Evolutionary conservation across 2,329 filamentous ascomycete genomes (phyloP).

Genomic region (Anisogramma anomala): DNA sequence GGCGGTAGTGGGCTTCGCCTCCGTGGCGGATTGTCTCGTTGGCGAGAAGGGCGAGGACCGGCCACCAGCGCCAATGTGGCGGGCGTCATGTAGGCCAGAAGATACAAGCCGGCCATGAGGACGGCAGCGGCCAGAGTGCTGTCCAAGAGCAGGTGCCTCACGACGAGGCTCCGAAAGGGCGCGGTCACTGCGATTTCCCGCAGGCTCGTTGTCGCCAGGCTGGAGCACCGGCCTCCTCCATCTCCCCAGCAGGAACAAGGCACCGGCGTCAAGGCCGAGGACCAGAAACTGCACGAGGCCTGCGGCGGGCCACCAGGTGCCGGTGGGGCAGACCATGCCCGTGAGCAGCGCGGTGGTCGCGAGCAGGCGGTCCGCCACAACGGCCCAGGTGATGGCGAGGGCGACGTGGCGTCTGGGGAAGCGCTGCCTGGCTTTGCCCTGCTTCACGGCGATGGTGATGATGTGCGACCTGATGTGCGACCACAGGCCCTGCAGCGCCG

Average conservation of each 20-base stretch:
- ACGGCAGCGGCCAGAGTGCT: background rate
- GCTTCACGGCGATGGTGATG: background rate
- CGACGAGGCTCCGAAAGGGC: background rate
- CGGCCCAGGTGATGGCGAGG: background rate
- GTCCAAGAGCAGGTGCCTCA: background rate
- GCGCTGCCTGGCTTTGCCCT: background rate
- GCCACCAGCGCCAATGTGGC: background rate
- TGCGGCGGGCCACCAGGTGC: background rate
- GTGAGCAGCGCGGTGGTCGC: background rate
- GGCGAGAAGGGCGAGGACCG: background rate
- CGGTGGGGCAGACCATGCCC: background rate
- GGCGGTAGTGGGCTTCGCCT: no score
- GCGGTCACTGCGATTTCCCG: background rate
- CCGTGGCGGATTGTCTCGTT: background rate
- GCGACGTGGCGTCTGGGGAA: background rate
- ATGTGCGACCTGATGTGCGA: background rate
- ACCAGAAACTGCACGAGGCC: background rate
- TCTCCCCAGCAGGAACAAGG: background rate
- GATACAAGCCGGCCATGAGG: background rate
- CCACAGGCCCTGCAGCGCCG: background rate
- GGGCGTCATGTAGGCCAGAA: background rate
- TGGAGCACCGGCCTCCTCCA: background rate
- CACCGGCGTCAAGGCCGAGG: background rate
- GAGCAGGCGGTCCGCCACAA: background rate
- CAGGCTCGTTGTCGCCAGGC: background rate